Evolutionary conservation across 1,284 basidiomycete species (phyloP), one percentile per base, ranked within the genome.

Genomic region (Somion occarium): DNA sequence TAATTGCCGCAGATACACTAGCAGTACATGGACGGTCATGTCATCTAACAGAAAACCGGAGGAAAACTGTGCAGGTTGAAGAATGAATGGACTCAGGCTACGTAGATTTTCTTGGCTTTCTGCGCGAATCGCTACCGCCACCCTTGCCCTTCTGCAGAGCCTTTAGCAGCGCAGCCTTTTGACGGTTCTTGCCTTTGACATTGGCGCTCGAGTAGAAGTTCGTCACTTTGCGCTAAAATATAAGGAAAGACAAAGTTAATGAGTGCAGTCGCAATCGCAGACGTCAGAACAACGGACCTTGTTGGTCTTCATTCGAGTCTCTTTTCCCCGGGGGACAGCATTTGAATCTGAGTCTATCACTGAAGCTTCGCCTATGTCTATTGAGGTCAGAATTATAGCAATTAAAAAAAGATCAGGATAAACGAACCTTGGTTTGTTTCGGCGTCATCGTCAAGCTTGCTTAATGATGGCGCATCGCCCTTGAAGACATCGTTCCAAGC

Each of bases 131-230:
- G 30, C 30, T 15, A 7, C 30, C 30, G 15, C 39, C 39, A 41
- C 20, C 18, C 23, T 25, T 34, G 25, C 44, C 56, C 44, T 60
- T 61, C 39, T 60, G 63, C 25, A 67, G 50, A 42, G 62, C 58
- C 56, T 61, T 80, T 68, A 85, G 69, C 46, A 85, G 59, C 18
- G 77, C 74, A 15, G 79, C 75, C 60, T 85, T 86, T 46, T 70
- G 69, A 37, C 87, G 79, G 56, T 81, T 93, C 66, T 88, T 91
- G 72, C 93, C 94, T 75, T 95, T 94, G 63, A 94, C 91, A 62
- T 94, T 94, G 1, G 88, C 80, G 44, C 66, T 77, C 5, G 87
- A 84, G 73, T 93, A 98, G 76, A 94, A 99, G 73, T 98, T 98
- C 53, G 80, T 79, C 15, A 91, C 83, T 71, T 93, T 95, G 73